Conservation (phyloP, 257 asterid species). For the Nicotiana paniculata region DNA sequence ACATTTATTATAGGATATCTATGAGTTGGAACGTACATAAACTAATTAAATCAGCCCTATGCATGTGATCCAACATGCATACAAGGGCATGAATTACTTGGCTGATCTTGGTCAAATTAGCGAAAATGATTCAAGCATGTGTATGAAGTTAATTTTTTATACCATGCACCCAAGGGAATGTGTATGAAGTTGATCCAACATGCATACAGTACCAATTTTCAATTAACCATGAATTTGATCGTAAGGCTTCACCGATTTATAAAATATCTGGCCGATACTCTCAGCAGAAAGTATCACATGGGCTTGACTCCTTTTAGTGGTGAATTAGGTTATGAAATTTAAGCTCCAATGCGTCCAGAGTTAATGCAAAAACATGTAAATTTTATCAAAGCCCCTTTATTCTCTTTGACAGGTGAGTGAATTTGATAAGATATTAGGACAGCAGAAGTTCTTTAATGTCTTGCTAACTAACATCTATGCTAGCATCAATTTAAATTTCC, state of each 20-base stretch:
- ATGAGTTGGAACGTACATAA: background rate
- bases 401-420: background rate
- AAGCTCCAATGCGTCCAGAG: background rate
- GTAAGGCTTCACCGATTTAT: background rate
- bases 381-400: too few species aligned
- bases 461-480: too few species aligned
- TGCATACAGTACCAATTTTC: background rate
- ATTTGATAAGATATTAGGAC: background rate
- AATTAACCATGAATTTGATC: background rate
- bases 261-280: background rate
- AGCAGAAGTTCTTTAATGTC: background rate
- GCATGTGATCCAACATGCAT: too few species aligned
- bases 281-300: background rate
- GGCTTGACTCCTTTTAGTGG: background rate
- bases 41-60: too few species aligned
- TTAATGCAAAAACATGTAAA: background rate
- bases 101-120: background rate
- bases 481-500: too few species aligned
- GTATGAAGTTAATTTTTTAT: background rate
- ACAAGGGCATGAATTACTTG: too few species aligned
- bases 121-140: background rate
- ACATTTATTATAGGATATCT: background rate
- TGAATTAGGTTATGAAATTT: background rate
- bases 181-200: background rate
- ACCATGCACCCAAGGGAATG: background rate